Conservation (phyloP, 139 green algal genomes). For the Pleodorina starrii region DNA sequence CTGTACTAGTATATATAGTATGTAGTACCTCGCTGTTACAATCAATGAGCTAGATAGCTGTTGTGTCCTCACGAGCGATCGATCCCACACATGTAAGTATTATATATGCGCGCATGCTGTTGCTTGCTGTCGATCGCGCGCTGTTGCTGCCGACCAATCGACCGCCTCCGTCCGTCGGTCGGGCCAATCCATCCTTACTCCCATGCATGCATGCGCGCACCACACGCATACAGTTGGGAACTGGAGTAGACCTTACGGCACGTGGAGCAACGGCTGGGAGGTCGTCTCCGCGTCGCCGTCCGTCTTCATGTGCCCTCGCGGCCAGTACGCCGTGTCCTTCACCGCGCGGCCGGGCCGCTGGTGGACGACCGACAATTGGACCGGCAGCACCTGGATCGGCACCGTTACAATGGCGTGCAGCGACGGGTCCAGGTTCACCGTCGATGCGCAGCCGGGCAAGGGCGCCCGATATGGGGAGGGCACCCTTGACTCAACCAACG, state of each 20-base stretch:
- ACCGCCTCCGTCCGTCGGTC: no score
- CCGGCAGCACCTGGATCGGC: not conserved
- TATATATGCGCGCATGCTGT: no score
- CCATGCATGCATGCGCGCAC: no score
- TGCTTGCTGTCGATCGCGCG: no score
- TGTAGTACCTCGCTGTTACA: no score
- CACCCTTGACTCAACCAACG: not conserved
- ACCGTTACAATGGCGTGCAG: not conserved
- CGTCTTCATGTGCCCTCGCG: not conserved
- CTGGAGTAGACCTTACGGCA: not conserved
- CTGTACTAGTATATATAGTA: no score
- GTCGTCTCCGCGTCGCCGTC: not conserved
- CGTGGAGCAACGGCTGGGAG: not conserved
- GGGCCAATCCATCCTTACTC: no score
- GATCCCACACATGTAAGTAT: no score
- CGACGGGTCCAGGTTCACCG: not conserved
- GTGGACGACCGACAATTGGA: not conserved
- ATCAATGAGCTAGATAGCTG: no score
- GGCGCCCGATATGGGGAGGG: not conserved
- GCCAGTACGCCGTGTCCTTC: not conserved
- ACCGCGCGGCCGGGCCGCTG: not conserved
- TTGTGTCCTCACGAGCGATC: no score
- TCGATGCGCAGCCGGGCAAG: not conserved
- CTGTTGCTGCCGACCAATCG: no score
- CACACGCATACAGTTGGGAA: not conserved